Evolutionary conservation across 768 basidiomycete species (phyloP), one percentile per base, ranked within the genome.

Genomic region (Lactifluus echinatus): DNA sequence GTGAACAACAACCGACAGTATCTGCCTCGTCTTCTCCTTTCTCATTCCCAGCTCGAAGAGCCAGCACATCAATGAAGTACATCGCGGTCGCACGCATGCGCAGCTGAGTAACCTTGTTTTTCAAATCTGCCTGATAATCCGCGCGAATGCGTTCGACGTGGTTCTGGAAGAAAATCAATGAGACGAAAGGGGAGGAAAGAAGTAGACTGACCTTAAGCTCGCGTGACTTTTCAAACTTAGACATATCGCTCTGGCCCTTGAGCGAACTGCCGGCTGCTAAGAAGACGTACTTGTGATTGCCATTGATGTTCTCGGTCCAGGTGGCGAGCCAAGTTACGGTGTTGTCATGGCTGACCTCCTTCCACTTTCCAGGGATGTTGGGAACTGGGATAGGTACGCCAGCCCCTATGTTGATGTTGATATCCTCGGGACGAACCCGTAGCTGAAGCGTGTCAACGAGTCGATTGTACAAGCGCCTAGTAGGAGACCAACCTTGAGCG

Each of bases 11-110:
- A 68, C 96, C 96, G 55, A 98, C 93, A 0, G 96, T 99, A 69
- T 99, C 96, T 1, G 96, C 96, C 72, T 98, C 96, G 64, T 99
- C 96, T 66, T 97, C 96, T 43, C 95, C 96, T 72, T 99, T 99
- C 75, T 99, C 96, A 72, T 98, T 98, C 62, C 96, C 96, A 46
- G 94, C 94, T 79, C 96, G 90, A 70, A 99, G 87, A 34, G 96
- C 96, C 34, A 97, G 79, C 67, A 84, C 83, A 72, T 99, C 96
- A 66, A 99, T 98, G 73, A 99, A 92, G 71, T 99, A 99, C 86
- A 99, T 89, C 15, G 96, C 89, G 1, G 95, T 98, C n/a, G 96
- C 96, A 24, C 95, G 85, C 72, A 98, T 95, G 33, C 96, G 85
- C 62, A 91, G 87, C 10, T 85, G 88, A 89, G 93, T 98, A 57